Evolutionary conservation across 176 grass and related monocot species (phyloP).

Genomic region (Chrysopogon serrulatus): DNA sequence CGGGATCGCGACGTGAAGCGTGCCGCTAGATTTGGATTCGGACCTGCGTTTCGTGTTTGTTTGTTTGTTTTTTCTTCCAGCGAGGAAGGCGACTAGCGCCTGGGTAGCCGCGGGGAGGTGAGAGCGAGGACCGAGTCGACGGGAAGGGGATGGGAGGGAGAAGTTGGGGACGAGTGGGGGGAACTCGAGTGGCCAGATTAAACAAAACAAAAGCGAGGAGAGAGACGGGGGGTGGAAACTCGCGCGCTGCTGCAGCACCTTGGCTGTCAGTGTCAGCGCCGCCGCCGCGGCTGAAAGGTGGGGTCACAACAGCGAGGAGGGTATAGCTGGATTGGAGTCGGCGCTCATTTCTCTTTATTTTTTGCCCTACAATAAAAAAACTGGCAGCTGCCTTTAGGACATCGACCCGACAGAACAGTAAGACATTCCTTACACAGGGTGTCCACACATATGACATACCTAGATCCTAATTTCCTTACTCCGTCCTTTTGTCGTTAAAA

Average conservation of each 20-base stretch:
- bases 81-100: not conserved
- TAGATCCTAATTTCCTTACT: too few relatives aligned
- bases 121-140: not conserved
- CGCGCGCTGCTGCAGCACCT: not conserved
- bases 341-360: too few relatives aligned
- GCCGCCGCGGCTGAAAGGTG: not conserved
- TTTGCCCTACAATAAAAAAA: too few relatives aligned
- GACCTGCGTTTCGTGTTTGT: not conserved
- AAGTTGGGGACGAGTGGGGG: not conserved
- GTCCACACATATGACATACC: too few relatives aligned
- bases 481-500: too few relatives aligned
- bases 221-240: not conserved
- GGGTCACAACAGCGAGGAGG: not conserved
- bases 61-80: not conserved
- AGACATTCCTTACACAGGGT: too few relatives aligned
- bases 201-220: not conserved
- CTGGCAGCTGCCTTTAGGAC: too few relatives aligned
- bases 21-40: slow-evolving; percentile 25
- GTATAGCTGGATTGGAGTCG: too few relatives aligned
- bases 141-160: not conserved
- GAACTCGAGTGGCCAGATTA: not conserved
- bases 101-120: not conserved
- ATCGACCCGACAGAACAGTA: too few relatives aligned
- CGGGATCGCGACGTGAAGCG: slow-evolving; percentile 10
- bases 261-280: not conserved